Base-by-base conservation (phyloP, 192 early-diverging fungal genomes). In the Coemansia sp. region DNA sequence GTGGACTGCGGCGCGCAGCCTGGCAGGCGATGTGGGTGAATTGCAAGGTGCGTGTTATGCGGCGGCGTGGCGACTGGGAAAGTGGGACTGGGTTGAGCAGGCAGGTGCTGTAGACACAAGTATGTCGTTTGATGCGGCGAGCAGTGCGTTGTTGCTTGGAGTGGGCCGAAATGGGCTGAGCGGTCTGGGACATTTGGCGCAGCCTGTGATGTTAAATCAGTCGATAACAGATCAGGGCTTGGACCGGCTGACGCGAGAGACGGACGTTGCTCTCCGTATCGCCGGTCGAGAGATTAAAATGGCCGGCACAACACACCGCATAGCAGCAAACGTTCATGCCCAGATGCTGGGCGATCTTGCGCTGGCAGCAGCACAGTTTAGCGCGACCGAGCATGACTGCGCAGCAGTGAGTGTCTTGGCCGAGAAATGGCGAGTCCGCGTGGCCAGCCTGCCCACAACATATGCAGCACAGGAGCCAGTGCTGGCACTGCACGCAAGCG, bases 341-440 rank as follows among this genome's bases (percentile, higher is more conserved):
- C 80, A 82, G 28, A 82, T 82, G 80, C 66, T 82, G 12, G 75
- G 74, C 48, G 80, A 82, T 26, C 55, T 74, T 8, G 60, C 64
- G 1, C 34, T 82, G 11, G 50, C 76, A 20, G 71, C 54, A 2
- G 48, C 26, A 11, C 64, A 64, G 28, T 25, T 82, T 1, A 61
- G 28, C 26, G 52, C 7, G 1, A 50, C 23, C 4, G 4, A 58
- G 10, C 62, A 71, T 17, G 47, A 53, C 40, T 71, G 64, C 20
- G 25, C 38, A 19, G 38, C 46, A 8, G 48, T 76, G 12, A 23
- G 52, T 60, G 44, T 38, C 3, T 59, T 81, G 28, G 57, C 52
- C 20, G 73, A 68, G 53, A 69, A 69, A 53, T 82, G 80, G 80
- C 47, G 55, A 9, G 55, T 40, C n/a, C 70, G 80, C 36, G 42